Evolutionary conservation across 148 eudicot species (phyloP).

Genomic region (Bassia scoparia): DNA sequence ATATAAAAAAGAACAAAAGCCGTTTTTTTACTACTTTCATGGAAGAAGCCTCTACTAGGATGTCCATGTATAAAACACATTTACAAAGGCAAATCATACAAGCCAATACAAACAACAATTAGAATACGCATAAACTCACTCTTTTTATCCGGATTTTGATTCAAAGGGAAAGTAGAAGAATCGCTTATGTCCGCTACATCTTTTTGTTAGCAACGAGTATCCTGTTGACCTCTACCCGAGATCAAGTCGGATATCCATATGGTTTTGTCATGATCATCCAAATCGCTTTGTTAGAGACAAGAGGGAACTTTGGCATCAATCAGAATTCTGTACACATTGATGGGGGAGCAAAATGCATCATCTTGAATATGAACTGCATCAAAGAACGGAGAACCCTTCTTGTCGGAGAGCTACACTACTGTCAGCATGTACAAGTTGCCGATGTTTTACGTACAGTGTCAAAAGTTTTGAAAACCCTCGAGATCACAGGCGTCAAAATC

Average conservation of each 20-base stretch:
- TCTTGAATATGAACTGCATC: background rate
- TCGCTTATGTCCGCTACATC: background rate
- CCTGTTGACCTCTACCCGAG: constrained; percentile 19
- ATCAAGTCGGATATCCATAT: constrained; percentile 23
- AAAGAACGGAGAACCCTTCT: constrained; percentile 9
- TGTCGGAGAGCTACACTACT: constrained; percentile 19
- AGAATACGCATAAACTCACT: constrained; percentile 12
- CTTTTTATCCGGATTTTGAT: constrained; percentile 1
- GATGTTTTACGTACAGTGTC: background rate
- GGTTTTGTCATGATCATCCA: constrained; percentile 13
- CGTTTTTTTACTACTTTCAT: constrained; percentile 9
- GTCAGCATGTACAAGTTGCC: constrained; percentile 27
- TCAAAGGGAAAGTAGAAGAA: constrained; percentile 1
- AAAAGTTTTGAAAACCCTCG: background rate
- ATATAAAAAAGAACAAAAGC: constrained; percentile 5
- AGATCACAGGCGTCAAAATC: background rate
- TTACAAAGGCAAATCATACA: constrained; percentile 16
- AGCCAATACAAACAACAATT: constrained; percentile 14
- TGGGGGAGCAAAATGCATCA: background rate
- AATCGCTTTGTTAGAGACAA: constrained; percentile 27
- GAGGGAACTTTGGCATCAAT: constrained; percentile 17
- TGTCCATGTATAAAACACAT: constrained; percentile 16
- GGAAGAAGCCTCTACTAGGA: constrained; percentile 10
- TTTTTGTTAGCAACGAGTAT: constrained; percentile 19
- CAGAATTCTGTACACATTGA: constrained; percentile 27